Evolutionary conservation across 177 flowering plant genomes (phyloP), one percentile per base, ranked within the genome.

Genomic region (Vitis hybrid): DNA sequence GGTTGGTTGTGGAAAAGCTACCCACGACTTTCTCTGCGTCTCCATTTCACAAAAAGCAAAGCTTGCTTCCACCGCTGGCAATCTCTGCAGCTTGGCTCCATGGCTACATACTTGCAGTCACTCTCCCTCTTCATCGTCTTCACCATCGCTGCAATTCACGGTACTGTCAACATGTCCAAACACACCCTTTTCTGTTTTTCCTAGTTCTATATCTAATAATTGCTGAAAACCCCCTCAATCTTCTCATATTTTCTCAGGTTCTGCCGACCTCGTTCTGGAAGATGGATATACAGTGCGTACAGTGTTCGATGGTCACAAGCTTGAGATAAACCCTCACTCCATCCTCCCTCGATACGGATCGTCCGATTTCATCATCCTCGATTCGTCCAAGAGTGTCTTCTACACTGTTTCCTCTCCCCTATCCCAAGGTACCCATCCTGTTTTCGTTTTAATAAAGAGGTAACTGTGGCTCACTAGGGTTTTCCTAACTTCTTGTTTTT

Each of bases 211-310:
- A 10, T 3, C 15, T 13, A 5, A 12, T 26, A 19, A 48, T 12
- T 18, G 0, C 60, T 57, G 11, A 6, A 17, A 6, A 17, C 21
- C 13, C 21, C 15, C 34, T 9, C 34, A 5, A 10, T 14, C 2
- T 15, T 52, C 66, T 14, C 2, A 18, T 12, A 5, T 45, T 4
- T 40, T 67, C 60, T 10, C 84, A 80, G 85, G 69, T 10, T 48
- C 65, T 1, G 67, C 79, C 2, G 55, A 76, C 56, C 64, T 79
- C 11, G 60, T 87, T 5, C 69, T 80, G 1, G 97, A 92, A 76
- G 85, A 90, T 0, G 93, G 93, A 9, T 92, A 92, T 80, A 72
- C 85, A 1, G 95, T 89, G 11, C 81, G 77, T 10, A 92, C 91
- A 12, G 75, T 89, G 17, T 23, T 89, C 64, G 86, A 89, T 74